Evolutionary conservation across 371 early-diverging fungal genomes (phyloP).

Genomic region (Mortierella sp.): DNA sequence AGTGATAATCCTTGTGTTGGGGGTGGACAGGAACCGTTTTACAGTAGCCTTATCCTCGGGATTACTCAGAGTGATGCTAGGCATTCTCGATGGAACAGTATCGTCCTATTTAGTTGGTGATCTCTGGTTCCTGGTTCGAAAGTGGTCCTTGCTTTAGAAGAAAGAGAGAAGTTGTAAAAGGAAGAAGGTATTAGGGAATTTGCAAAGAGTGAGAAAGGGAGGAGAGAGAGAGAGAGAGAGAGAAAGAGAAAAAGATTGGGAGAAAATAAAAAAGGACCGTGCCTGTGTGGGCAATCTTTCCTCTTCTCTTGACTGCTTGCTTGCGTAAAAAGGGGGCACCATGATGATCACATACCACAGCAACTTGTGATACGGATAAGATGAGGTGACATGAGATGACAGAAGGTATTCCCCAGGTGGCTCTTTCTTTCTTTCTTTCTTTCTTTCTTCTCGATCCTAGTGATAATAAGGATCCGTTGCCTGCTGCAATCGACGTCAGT

Average conservation of each 20-base stretch:
- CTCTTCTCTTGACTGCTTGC: not conserved
- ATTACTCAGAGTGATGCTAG: slow-evolving; percentile 64
- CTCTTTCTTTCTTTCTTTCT: too few relatives aligned
- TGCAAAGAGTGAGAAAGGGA: not conserved
- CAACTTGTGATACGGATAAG: too few relatives aligned
- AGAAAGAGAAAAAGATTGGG: not conserved
- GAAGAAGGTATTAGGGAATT: not conserved
- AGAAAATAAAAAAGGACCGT: not conserved
- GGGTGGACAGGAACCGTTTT: slow-evolving; percentile 64
- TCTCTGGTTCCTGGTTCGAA: not conserved
- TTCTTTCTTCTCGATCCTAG: too few relatives aligned
- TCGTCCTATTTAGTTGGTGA: not conserved
- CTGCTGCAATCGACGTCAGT: too few relatives aligned
- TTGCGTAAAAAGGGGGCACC: too few relatives aligned
- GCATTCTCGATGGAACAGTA: slow-evolving; percentile 53
- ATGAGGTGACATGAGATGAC: too few relatives aligned
- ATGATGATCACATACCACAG: too few relatives aligned
- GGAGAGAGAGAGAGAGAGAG: slow-evolving; percentile 1
- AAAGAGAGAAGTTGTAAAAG: not conserved
- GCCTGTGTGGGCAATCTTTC: not conserved
- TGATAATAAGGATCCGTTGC: too few relatives aligned
- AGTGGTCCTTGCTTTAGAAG: not conserved
- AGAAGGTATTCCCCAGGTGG: too few relatives aligned
- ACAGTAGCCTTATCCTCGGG: slow-evolving; percentile 72
- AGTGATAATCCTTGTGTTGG: slow-evolving; percentile 77